Base-by-base conservation (phyloP, 164 flowering plant species). In the Berberis vulgaris region DNA sequence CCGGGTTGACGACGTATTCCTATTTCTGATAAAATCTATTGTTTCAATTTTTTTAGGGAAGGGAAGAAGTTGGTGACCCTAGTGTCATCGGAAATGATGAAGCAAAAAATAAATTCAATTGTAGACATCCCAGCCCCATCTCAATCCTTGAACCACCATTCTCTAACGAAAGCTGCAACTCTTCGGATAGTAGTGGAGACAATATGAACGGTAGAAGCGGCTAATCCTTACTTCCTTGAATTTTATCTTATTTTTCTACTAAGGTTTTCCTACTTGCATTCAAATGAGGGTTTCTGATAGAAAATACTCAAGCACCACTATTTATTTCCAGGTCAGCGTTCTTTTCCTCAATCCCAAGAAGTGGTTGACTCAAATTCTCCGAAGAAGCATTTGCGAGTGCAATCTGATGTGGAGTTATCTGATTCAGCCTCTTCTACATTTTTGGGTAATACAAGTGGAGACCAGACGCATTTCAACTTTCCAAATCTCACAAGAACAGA, bases 381-480 rank as follows among this genome's bases (percentile, higher is more conserved):
- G 57, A 72, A 57, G 71, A 82, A 71, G 59, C 61, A 62, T 49
- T 50, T 65, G 57, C 43, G 63, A 9, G 10, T 70, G 54, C 86
- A 80, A 68, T 71, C 75, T 67, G 92, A 84, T 54, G 58, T 71
- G 9, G 98, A 89, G 45, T 80, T 86, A 54, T 84, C 80, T 52
- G 97, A 94, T 74, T 88, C 98, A 5, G 95, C 93, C 46, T 82
- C 93, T 70, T 88, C 94, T n/a, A 54, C 72, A 7, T 78, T 76
- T 47, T 62, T 57, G 6, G 69, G 57, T 57, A 65, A 56, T 2
- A 12, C 62, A 4, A 69, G 69, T 40, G 66, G 42, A 58, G 79
- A 68, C 65, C 61, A 67, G 11, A 56, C 49, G 11, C 54, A 59
- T 41, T 41, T 65, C 2, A 49, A 53, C 43, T 44, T 58, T 43